Percentiles rank a stretch among this genome's conserved stretches.
Evolutionary conservation across 1,139 yeast species (phyloP).

Genomic region (Hansenula lynferdii): DNA sequence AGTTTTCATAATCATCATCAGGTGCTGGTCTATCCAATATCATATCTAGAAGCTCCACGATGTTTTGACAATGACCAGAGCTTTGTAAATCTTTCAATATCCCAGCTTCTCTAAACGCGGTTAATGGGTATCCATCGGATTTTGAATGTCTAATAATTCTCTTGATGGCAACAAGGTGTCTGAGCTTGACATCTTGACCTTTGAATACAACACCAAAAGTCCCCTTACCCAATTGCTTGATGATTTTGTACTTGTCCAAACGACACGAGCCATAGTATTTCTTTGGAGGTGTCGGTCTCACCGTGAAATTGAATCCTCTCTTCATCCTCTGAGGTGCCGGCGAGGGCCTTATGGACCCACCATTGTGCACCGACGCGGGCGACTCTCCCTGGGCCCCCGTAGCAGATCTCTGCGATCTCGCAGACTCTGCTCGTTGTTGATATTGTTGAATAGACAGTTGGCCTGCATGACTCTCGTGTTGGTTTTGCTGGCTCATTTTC

Average conservation of each 20-base stretch:
- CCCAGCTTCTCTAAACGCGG: slow-evolving; percentile 90
- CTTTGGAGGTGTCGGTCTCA: too few relatives aligned
- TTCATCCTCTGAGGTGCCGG: neutral
- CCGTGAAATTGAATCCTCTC: neutral
- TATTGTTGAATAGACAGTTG: too few relatives aligned
- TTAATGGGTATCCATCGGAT: slow-evolving; percentile 91
- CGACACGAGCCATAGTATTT: slow-evolving; percentile 8
- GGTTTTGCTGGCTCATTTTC: too few relatives aligned
- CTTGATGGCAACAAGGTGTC: slow-evolving; percentile 75
- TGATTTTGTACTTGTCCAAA: slow-evolving; percentile 42
- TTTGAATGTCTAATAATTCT: slow-evolving; percentile 78
- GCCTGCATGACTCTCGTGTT: too few relatives aligned
- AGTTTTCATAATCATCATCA: slow-evolving; percentile 3
- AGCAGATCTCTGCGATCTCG: too few relatives aligned
- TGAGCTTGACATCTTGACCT: slow-evolving; percentile 48
- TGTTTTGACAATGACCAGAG: slow-evolving; percentile 35
- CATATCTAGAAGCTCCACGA: slow-evolving; percentile 79
- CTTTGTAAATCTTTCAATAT: slow-evolving; percentile 72
- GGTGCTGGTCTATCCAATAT: slow-evolving; percentile 54
- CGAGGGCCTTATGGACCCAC: too few relatives aligned
- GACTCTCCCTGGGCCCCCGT: too few relatives aligned
- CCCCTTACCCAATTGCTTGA: slow-evolving; percentile 83
- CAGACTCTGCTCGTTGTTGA: too few relatives aligned
- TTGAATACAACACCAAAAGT: slow-evolving; percentile 86
- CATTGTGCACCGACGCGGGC: too few relatives aligned